Evolutionary conservation across 108 stramenopile species (phyloP).

Genomic region (Schizochytrium sp.): DNA sequence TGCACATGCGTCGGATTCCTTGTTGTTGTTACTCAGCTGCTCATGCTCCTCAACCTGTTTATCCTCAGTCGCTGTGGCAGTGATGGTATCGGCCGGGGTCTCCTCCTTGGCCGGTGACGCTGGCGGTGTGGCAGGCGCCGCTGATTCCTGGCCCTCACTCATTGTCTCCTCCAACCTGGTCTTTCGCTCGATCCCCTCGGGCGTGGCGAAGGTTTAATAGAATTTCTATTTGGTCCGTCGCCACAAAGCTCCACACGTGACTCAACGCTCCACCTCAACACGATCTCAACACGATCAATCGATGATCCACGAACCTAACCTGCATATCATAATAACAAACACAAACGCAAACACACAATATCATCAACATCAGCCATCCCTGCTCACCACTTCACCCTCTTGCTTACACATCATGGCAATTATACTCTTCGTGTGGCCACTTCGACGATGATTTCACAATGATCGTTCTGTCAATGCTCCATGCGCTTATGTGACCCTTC

Average conservation of each 20-base stretch:
- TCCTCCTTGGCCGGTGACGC: conserved; percentile 7
- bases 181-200: background rate
- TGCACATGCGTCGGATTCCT: too few relatives aligned
- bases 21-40: background rate
- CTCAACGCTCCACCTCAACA: too few relatives aligned
- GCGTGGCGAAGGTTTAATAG: background rate
- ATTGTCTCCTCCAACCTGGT: background rate
- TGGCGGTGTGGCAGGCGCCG: background rate
- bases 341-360: too few relatives aligned
- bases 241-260: too few relatives aligned
- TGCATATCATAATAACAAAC: too few relatives aligned
- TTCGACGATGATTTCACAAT: too few relatives aligned
- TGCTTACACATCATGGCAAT: background rate
- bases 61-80: background rate
- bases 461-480: too few relatives aligned
- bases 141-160: background rate
- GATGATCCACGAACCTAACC: too few relatives aligned
- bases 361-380: background rate
- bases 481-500: too few relatives aligned
- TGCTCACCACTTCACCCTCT: background rate
- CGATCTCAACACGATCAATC: too few relatives aligned
- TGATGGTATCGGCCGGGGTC: background rate
- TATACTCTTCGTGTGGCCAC: too few relatives aligned
- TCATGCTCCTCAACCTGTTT: background rate
- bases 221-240: background rate